phyloP scores from a whole-genome alignment of 305 asterid species.

The Fraxinus floribunda region DNA sequence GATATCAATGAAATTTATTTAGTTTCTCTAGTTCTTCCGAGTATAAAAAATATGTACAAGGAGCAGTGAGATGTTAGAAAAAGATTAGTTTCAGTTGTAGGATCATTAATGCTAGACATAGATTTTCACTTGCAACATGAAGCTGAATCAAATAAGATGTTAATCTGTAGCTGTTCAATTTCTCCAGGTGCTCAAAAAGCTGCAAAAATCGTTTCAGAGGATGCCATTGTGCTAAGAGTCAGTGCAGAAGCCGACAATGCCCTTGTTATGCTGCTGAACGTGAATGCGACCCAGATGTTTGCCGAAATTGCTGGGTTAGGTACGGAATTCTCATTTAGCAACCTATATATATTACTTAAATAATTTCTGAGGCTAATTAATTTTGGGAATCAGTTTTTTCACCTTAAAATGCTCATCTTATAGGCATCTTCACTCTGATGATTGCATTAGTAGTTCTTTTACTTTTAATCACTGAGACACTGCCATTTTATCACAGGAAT shows the following conservation, averaged over 20 bases:
- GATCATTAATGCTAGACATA: background rate
- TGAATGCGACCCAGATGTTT: slow-evolving; percentile 99
- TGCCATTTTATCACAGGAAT: background rate
- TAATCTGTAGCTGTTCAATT: slow-evolving; percentile 19
- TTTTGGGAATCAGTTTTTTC: background rate
- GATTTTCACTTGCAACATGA: slow-evolving; percentile 19
- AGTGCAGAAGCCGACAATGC: slow-evolving; percentile 98
- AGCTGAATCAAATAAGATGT: slow-evolving; percentile 10
- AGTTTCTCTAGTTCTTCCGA: background rate
- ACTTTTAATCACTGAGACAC: background rate
- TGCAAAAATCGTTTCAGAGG: slow-evolving; percentile 98
- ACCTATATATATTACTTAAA: background rate
- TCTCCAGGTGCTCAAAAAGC: slow-evolving; percentile 81
- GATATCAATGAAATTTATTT: background rate
- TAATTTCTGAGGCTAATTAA: background rate
- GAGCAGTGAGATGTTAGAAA: background rate
- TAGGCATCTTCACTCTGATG: background rate
- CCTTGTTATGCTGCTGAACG: slow-evolving; percentile 99
- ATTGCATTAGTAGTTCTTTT: background rate
- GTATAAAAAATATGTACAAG: background rate
- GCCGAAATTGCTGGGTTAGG: slow-evolving; percentile 99
- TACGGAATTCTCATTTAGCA: slow-evolving; percentile 29
- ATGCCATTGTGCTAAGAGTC: slow-evolving; percentile 99
- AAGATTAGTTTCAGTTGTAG: background rate
- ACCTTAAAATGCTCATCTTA: background rate